A percentile compares a stretch with the other conserved stretches of the same genome.
These are phyloP conservation scores for Ganoderma leucocontextum DNA, from an alignment of 1,284 basidiomycete genomes.

Conservation along the genomic window DNA sequence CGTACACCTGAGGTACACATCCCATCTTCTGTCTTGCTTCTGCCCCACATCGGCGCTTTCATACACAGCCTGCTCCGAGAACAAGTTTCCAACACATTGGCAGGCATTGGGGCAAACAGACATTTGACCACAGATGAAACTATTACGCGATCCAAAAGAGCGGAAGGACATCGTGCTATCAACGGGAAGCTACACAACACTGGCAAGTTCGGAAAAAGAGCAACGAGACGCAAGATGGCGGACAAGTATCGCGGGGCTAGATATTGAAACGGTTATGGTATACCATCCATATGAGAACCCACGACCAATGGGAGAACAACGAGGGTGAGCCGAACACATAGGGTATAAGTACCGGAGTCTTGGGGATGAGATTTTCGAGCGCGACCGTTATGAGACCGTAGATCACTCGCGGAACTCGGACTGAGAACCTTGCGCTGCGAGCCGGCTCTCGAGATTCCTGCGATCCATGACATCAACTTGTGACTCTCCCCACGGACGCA, in stretches of 20 bases:
- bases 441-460: slow-evolving; percentile 89
- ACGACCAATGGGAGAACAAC: slow-evolving; percentile 33
- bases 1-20: not conserved
- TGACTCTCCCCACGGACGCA: not conserved
- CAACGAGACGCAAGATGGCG: slow-evolving; percentile 26
- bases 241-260: slow-evolving; percentile 31
- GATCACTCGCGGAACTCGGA: slow-evolving; percentile 45
- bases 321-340: slow-evolving; percentile 31
- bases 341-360: slow-evolving; percentile 41
- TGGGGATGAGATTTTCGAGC: slow-evolving; percentile 35
- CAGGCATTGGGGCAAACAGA: slow-evolving; percentile 9
- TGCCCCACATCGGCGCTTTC: not conserved
- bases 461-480: slow-evolving; percentile 25
- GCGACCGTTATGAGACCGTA: slow-evolving; percentile 19
- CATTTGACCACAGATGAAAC: slow-evolving; percentile 18
- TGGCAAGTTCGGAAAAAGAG: slow-evolving; percentile 25
- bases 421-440: slow-evolving; percentile 80
- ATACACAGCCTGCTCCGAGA: not conserved
- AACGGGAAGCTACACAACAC: slow-evolving; percentile 31
- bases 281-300: slow-evolving; percentile 39
- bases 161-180: slow-evolving; percentile 29
- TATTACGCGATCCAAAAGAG: slow-evolving; percentile 37
- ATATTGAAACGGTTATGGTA: slow-evolving; percentile 35
- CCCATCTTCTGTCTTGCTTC: not conserved
- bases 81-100: not conserved